These are phyloP conservation scores for Hansenula sp. DNA, from an alignment of 1,139 yeast species.

Conservation along the genomic window DNA sequence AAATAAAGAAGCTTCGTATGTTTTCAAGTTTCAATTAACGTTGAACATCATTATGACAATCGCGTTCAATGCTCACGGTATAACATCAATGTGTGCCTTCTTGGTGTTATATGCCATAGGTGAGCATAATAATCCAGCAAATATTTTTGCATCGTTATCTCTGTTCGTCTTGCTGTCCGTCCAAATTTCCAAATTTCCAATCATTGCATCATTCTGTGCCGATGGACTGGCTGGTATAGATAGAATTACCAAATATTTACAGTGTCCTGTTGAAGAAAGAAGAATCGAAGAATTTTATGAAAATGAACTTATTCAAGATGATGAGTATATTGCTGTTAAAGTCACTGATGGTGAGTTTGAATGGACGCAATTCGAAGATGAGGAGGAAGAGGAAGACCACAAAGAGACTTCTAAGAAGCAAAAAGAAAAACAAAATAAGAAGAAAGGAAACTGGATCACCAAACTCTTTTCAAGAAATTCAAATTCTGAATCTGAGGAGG, in stretches of 20 bases:
- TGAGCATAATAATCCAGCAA: constrained; percentile 50
- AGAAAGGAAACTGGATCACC: neutral
- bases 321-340: constrained; percentile 34
- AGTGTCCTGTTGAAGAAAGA: constrained; percentile 33
- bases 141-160: constrained; percentile 71
- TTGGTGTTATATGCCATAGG: constrained; percentile 56
- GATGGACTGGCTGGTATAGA: constrained; percentile 60
- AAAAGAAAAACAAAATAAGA: too few relatives aligned
- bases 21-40: constrained; percentile 43
- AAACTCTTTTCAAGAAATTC: too few relatives aligned
- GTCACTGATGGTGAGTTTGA: constrained; percentile 51
- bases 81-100: constrained; percentile 69
- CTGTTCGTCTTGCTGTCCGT: constrained; percentile 65
- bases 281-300: constrained; percentile 22
- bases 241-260: constrained; percentile 51
- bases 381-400: constrained; percentile 14
- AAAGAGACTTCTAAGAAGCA: too few relatives aligned
- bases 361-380: constrained; percentile 53
- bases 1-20: constrained; percentile 38
- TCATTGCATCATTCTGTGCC: constrained; percentile 45
- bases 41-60: constrained; percentile 55
- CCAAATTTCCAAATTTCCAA: constrained; percentile 63
- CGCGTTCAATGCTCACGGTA: constrained; percentile 54
- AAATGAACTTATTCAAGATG: constrained; percentile 22
- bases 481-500: neutral